Evolutionary conservation across 1,284 basidiomycete species (phyloP).

Genomic region (Sanghuangporus sanghuang): DNA sequence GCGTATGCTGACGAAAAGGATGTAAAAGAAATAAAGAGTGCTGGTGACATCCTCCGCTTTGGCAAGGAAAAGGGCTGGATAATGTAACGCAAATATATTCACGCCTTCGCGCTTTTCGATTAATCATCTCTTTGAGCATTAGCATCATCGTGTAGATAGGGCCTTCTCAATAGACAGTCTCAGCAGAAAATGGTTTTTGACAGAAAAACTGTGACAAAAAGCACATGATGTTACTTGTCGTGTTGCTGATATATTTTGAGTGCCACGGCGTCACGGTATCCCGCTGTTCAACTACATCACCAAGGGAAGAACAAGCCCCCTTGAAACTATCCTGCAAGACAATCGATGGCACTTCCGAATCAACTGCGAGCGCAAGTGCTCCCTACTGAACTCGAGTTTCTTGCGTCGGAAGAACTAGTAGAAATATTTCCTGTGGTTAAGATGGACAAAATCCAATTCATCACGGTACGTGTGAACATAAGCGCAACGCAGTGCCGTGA

Average conservation of each 20-base stretch:
- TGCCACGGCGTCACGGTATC: not conserved
- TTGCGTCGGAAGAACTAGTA: slow-evolving; percentile 77
- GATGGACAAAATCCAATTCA: slow-evolving; percentile 85
- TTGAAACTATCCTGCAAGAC: not conserved
- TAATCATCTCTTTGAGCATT: not conserved
- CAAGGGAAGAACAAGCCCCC: not conserved
- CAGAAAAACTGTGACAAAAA: not conserved
- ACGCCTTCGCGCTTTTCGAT: not conserved
- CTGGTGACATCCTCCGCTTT: slow-evolving; percentile 27
- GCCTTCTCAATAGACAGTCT: too few species aligned
- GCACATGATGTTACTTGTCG: slow-evolving; percentile 1
- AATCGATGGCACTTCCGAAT: slow-evolving; percentile 50
- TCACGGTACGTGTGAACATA: slow-evolving; percentile 54
- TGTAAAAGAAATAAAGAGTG: slow-evolving; percentile 20
- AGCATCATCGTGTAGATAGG: too few species aligned
- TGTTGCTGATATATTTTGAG: not conserved
- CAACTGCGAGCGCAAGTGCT: slow-evolving; percentile 59
- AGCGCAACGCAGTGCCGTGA: not conserved
- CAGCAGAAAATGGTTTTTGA: too few species aligned
- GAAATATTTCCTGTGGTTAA: slow-evolving; percentile 81
- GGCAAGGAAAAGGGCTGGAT: slow-evolving; percentile 28
- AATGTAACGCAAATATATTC: not conserved
- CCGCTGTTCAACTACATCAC: too few species aligned
- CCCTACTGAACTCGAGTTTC: slow-evolving; percentile 80
- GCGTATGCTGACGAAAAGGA: not conserved